Base-by-base conservation (phyloP, 139 green algal genomes). In the Coccomyxa sp. region DNA sequence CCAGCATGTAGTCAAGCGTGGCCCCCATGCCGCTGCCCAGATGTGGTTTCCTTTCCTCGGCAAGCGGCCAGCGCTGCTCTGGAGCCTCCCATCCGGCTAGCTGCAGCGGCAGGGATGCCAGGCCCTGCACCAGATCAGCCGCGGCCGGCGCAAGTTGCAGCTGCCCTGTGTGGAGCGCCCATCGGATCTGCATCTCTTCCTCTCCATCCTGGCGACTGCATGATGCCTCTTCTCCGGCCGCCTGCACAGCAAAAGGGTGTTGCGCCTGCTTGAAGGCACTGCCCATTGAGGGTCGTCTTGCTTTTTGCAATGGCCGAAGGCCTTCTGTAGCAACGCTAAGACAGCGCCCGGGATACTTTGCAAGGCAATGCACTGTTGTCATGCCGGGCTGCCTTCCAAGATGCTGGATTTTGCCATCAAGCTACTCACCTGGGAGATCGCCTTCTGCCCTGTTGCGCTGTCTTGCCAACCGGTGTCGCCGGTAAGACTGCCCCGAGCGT, bases 1-100 rank as follows among this genome's bases (percentile, higher is more conserved):
- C 83, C 16, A 59, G 77, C 67, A 92, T 91, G 60, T 84, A 77
- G 10, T 13, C 57, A 1, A 10, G 30, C 31, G 21, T 31, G 66
- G 23, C 9, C 4, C 66, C 66, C 23, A 30, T 27, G 66, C 66
- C 66, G 66, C 66, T 27, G 23, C 21, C 38, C 3, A 51, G 38
- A 51, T 51, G 3, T 51, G 38, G 38, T 51, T 51, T 51, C 38
- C 38, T 51, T 51, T 51, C 38, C 38, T 51, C 38, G 38, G 38
- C 38, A 51, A 51, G 38, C 38, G 38, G 38, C 38, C 38, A 51
- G 38, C 7, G 38, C 38, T 51, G 38, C 38, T 51, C 38, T 51
- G 38, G 3, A 51, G 38, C 38, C 7, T 51, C 27, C 25, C 71
- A 45, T 38, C 71, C 71, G 71, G 23, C 71, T 78, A 1, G 14